Conservation (phyloP, 352 stramenopile species). For the Phytopythium boreale region DNA sequence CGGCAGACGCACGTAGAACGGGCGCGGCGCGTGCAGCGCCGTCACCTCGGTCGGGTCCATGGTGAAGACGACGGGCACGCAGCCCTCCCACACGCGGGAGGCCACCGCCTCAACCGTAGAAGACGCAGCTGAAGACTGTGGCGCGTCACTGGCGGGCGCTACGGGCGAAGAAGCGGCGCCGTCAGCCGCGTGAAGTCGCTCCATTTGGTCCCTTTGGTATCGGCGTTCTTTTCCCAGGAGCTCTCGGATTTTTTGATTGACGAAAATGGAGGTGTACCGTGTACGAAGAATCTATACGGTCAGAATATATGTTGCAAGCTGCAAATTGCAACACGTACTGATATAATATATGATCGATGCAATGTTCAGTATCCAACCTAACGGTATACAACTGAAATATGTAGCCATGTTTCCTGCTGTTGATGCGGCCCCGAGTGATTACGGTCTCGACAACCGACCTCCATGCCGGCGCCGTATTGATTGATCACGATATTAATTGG, state of each 20-base stretch:
- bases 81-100: constrained; percentile 57
- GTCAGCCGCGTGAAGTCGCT: not conserved
- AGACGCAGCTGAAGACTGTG: not conserved
- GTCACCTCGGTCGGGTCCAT: constrained; percentile 76
- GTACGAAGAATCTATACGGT: not conserved
- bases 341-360: no score
- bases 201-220: not conserved
- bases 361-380: no score
- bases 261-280: not conserved
- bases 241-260: no score
- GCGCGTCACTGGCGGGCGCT: not conserved
- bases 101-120: constrained; percentile 9
- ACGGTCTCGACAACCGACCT: no score
- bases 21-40: constrained; percentile 68
- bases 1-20: constrained; percentile 67
- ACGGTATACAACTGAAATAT: no score
- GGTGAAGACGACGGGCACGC: constrained; percentile 71
- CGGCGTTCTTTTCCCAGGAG: no score
- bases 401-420: no score
- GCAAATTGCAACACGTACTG: no score
- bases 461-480: no score
- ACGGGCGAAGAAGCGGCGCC: not conserved
- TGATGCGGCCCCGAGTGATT: no score
- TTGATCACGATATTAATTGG: no score
- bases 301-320: not conserved